Evolutionary conservation across 164 flowering plant species (phyloP), one percentile per base, ranked within the genome.

Genomic region (Malania oleifera): DNA sequence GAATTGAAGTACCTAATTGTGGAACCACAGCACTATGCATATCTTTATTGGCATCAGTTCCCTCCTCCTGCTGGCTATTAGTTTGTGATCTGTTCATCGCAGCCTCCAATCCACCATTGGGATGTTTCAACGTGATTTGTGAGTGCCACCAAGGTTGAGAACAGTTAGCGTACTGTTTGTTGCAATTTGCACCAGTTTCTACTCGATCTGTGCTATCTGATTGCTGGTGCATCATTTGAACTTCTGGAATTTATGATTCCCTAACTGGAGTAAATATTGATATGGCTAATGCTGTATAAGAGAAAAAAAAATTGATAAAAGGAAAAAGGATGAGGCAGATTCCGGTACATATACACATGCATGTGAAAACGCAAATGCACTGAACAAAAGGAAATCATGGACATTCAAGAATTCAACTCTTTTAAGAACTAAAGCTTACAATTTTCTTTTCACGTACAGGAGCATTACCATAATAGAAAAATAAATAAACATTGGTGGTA

Each of bases 91-190:
- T 17, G 46, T 20, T n/a, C 3, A 15, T 10, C 11, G 18, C 55
- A 23, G 37, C 18, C 22, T 23, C 55, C 3, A 52, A 18, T n/a
- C 55, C 35, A 17, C 13, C 55, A 52, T n/a, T 29, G 1, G 18
- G 37, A 17, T n/a, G 38, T 22, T 53, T 44, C 27, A 8, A 4
- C 13, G 28, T 45, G 50, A 40, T 50, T 25, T 27, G 11, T 17
- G 61, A 64, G 35, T 29, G 25, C 67, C 67, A 64, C 67, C 67
- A 57, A 27, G 67, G 61, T 50, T 59, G 54, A 47, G 48, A 37
- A 29, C 27, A 28, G 13, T 54, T 25, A 20, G 31, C 9, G 12
- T 26, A 17, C 14, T 24, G 15, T 46, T 28, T 23, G 29, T 41
- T 41, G 60, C 24, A 17, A 41, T 26, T 43, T 18, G 37, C 22